Evolutionary conservation across 768 basidiomycete genomes (phyloP).

Genomic region (Agrocybe chaxingu): DNA sequence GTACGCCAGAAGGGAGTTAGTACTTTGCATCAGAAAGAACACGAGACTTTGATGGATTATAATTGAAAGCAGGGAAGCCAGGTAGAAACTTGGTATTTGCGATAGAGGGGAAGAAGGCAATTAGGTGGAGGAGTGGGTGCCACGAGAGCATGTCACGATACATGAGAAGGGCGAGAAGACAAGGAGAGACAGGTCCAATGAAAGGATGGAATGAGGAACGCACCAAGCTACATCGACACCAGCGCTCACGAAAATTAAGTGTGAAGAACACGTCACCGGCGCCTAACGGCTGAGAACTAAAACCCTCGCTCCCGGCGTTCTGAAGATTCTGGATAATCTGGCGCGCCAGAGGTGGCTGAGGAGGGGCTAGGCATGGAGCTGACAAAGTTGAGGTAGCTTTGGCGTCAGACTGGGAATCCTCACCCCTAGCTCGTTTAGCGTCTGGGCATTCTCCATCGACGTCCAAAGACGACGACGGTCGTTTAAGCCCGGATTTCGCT

Average conservation of each 20-base stretch:
- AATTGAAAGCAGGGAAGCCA: too few relatives aligned
- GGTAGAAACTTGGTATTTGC: too few relatives aligned
- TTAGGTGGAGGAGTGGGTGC: too few relatives aligned
- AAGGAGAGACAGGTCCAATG: neutral
- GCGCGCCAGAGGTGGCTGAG: conserved; percentile 42
- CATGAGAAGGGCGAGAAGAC: neutral
- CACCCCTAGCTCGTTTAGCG: conserved; percentile 33
- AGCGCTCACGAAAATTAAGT: conserved; percentile 70
- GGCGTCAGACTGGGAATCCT: conserved; percentile 10
- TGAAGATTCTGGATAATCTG: conserved; percentile 33
- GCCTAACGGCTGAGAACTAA: conserved; percentile 31
- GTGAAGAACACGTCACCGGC: conserved; percentile 75
- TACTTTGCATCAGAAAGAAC: too few relatives aligned
- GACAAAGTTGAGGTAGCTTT: conserved; percentile 11
- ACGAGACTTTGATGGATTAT: too few relatives aligned
- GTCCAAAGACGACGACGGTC: conserved; percentile 41
- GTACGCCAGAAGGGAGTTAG: neutral
- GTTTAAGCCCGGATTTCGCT: conserved; percentile 39
- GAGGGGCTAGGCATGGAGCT: conserved; percentile 54
- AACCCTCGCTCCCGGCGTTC: conserved; percentile 17
- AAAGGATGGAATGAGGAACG: conserved; percentile 7
- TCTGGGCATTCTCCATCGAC: conserved; percentile 26
- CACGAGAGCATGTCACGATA: too few relatives aligned
- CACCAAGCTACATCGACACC: conserved; percentile 72
- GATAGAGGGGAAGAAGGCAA: too few relatives aligned